A percentile compares a stretch with the other conserved stretches of the same genome.
phyloP scores from a whole-genome alignment of 2,329 filamentous ascomycete genomes.

The Penicillium brasilianum region DNA sequence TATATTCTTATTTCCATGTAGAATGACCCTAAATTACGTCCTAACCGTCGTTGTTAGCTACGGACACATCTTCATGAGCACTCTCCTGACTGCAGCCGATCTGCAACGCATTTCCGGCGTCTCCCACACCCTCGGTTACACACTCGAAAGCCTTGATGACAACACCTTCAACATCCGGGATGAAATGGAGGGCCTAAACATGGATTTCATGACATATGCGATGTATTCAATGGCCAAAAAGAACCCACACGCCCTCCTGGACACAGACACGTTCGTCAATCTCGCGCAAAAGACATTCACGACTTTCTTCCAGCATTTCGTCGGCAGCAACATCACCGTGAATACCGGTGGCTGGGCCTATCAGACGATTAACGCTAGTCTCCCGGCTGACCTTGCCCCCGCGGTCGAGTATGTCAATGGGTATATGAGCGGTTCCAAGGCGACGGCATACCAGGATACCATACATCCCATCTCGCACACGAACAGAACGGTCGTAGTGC shows the following conservation, averaged over 20 bases:
- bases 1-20: not conserved
- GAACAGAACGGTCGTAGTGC: conserved; percentile 17
- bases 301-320: conserved; percentile 40
- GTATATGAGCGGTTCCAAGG: conserved; percentile 10
- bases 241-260: conserved; percentile 28
- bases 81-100: conserved; percentile 21
- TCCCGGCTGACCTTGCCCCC: conserved; percentile 15
- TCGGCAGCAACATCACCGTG: conserved; percentile 27
- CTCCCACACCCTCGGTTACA: conserved; percentile 10
- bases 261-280: conserved; percentile 17
- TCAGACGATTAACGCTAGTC: conserved; percentile 31
- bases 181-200: conserved; percentile 30
- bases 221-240: conserved; percentile 35
- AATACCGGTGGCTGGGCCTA: conserved; percentile 31
- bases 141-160: conserved; percentile 25
- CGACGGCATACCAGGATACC: conserved; percentile 17
- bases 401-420: conserved; percentile 3
- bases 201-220: conserved; percentile 39
- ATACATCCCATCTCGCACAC: conserved; percentile 25
- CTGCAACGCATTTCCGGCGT: conserved; percentile 10
- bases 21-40: too few species aligned
- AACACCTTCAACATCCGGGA: conserved; percentile 36
- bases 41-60: conserved; percentile 11
- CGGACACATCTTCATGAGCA: conserved; percentile 23
- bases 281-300: conserved; percentile 32